Percentiles rank a stretch among this genome's conserved stretches.
Evolutionary conservation across 2,329 filamentous ascomycete species (phyloP).

Genomic region (Colletotrichum sp.): DNA sequence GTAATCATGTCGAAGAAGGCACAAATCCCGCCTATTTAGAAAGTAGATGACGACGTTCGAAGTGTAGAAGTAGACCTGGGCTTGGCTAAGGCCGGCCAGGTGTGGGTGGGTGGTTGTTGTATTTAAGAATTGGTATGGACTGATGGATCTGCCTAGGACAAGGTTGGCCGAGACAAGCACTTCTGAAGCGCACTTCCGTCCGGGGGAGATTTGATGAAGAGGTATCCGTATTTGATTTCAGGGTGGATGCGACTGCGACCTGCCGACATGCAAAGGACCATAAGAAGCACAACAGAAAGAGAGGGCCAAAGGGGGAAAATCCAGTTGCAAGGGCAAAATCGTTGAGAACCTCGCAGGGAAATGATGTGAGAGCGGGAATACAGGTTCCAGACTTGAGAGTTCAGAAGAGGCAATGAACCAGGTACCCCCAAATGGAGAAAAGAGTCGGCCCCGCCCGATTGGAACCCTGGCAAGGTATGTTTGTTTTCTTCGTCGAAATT

Average conservation of each 20-base stretch:
- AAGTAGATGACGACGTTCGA: neutral
- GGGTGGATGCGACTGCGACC: neutral
- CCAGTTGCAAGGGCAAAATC: neutral
- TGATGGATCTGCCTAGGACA: neutral
- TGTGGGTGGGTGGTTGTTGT: neutral
- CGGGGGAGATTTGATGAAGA: neutral
- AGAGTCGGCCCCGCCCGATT: neutral
- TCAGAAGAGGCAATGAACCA: neutral
- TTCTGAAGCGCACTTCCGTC: neutral
- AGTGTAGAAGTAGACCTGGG: neutral
- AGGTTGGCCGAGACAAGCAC: neutral
- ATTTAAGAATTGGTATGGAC: conserved; percentile 2
- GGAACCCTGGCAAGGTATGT: neutral
- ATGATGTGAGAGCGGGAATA: neutral
- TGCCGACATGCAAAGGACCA: neutral
- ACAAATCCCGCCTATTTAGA: neutral
- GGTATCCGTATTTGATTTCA: neutral
- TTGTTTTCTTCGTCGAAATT: neutral
- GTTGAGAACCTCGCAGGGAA: neutral
- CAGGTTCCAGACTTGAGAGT: neutral
- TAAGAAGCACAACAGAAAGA: neutral
- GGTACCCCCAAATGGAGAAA: neutral
- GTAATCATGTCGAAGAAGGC: neutral
- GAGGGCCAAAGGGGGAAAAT: neutral
- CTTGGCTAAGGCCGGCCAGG: neutral